phyloP scores from a whole-genome alignment of 768 basidiomycete genomes.

The Hemileccinum rubropunctum region DNA sequence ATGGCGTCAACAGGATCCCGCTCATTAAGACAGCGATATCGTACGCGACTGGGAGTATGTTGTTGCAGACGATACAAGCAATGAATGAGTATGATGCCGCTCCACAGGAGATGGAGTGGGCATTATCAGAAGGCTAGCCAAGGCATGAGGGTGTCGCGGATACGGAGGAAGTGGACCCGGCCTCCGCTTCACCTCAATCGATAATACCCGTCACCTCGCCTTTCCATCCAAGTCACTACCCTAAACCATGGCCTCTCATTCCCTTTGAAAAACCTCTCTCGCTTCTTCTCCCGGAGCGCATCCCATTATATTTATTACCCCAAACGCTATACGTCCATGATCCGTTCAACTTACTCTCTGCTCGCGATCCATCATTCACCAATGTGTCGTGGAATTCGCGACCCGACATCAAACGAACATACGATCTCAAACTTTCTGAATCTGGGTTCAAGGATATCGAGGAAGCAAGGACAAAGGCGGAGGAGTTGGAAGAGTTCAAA shows the following conservation, averaged over 20 bases:
- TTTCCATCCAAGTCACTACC: conserved; percentile 37
- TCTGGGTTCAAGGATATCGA: not conserved
- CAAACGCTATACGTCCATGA: conserved; percentile 43
- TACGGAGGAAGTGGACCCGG: conserved; percentile 3
- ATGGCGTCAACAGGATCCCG: conserved; percentile 10
- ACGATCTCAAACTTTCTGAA: conserved; percentile 23
- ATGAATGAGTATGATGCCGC: conserved; percentile 19
- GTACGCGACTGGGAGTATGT: conserved; percentile 19
- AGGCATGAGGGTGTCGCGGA: conserved; percentile 12
- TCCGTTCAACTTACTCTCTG: conserved; percentile 36
- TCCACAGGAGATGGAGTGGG: conserved; percentile 19
- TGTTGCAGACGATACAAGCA: conserved; percentile 9
- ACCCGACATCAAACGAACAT: conserved; percentile 31
- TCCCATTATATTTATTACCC: conserved; percentile 38
- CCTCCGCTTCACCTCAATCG: not conserved
- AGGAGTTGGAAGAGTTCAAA: conserved; percentile 13
- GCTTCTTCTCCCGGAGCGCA: conserved; percentile 30
- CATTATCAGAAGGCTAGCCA: conserved; percentile 22
- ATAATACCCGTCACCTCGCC: conserved; percentile 18
- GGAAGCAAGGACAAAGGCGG: conserved; percentile 4
- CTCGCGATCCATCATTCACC: not conserved
- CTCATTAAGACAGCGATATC: not conserved
- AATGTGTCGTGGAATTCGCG: conserved; percentile 28
- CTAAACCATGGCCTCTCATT: conserved; percentile 38
- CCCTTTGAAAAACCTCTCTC: conserved; percentile 33